Evolutionary conservation across 352 stramenopile genomes (phyloP).

Genomic region (Peronosclerospora sorghi): DNA sequence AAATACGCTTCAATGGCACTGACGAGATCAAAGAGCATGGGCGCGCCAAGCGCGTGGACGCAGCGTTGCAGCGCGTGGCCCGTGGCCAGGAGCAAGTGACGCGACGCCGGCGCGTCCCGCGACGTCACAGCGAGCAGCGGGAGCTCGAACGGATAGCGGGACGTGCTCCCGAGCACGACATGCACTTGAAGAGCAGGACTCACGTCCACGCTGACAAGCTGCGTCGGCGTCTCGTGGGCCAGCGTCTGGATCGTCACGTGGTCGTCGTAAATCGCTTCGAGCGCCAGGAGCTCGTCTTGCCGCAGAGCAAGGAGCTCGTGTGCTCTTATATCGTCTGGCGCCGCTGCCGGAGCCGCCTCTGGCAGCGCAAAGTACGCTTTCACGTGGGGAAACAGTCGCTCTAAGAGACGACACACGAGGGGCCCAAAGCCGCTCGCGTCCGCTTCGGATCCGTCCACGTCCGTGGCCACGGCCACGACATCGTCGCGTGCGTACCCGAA

Average conservation of each 20-base stretch:
- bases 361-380: constrained; percentile 29
- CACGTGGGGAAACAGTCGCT: constrained; percentile 31
- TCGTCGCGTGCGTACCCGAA: constrained; percentile 63
- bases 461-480: constrained; percentile 32
- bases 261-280: constrained; percentile 81
- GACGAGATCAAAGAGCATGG: constrained; percentile 75
- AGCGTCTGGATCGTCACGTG: constrained; percentile 28
- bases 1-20: constrained; percentile 52
- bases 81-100: constrained; percentile 34
- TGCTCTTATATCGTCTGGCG: constrained; percentile 4
- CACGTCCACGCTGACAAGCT: constrained; percentile 39
- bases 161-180: constrained; percentile 35
- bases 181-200: constrained; percentile 37
- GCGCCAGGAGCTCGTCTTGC: constrained; percentile 64
- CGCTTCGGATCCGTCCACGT: no score
- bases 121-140: constrained; percentile 42
- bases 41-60: constrained; percentile 44
- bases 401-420: constrained; percentile 30
- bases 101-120: constrained; percentile 24
- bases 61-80: constrained; percentile 43
- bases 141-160: constrained; percentile 69
- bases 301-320: constrained; percentile 36
- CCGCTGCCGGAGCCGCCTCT: constrained; percentile 6
- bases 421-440: no score
- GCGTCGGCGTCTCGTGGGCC: constrained; percentile 8